Evolutionary conservation across 202 grass and related monocot genomes (phyloP), one percentile per base, ranked within the genome.

Genomic region (Bolboschoenoplectus hybrid): DNA sequence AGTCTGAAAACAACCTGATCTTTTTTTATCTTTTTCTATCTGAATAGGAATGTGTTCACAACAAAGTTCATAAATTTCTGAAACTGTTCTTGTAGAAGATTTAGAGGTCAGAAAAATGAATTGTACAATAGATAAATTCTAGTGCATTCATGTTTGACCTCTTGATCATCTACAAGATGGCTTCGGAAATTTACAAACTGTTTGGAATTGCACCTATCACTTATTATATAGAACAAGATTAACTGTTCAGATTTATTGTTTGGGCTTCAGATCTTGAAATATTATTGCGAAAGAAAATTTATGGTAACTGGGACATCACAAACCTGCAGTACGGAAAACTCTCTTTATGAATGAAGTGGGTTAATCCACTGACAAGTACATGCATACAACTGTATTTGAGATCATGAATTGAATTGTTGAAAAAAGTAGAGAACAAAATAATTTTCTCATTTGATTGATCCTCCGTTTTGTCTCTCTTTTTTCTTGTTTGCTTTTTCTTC

Each of bases 401-500:
- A 79, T 60, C 35, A 58, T 79, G 6, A 52, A 41, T 41, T 79
- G 14, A 41, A 74, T 32, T 58, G 14, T 57, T 19, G 26, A 26
- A 38, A 40, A 58, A 79, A 39, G 10, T 79, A 58, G 52, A 79
- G 35, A 58, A 53, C 49, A 41, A 36, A 50, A 79, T 79, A 79
- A 79, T 79, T 57, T 74, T 51, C 45, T 74, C 70, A 74, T 74
- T 79, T 79, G 75, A 79, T 79, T 79, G 75, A 79, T 79, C 51
- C 52, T 79, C 75, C 75, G 75, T 56, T 40, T 79, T 79, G 75
- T 79, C 75, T 79, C 35, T 79, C 75, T 79, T 79, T 79, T 57
- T 79, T 79, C 75, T 79, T 79, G 32, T 85, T 88, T 91, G 88
- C 86, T 79, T 87, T 72, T 89, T 87, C 83, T 71, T 85, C 89